These are phyloP conservation scores for Oldenlandia corymbosa DNA, from an alignment of 257 asterid genomes.

Conservation along the genomic window DNA sequence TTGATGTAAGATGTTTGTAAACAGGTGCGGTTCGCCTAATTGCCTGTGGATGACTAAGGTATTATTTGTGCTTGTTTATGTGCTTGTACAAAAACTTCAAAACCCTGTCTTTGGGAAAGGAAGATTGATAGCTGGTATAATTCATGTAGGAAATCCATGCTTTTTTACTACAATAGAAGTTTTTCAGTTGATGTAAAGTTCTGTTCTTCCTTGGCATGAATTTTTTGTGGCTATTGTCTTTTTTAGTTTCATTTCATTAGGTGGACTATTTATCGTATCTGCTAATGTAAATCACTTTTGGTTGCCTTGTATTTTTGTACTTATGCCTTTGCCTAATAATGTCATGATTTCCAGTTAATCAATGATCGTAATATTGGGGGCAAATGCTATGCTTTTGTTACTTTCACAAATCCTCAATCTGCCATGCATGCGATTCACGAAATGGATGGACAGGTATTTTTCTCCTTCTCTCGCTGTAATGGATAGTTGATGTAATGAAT, in stretches of 20 bases:
- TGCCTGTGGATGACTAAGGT: background rate
- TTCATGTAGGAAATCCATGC: background rate
- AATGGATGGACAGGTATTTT: constrained; percentile 75
- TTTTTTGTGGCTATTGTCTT: background rate
- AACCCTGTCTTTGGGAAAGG: too few species aligned
- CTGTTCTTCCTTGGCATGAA: background rate
- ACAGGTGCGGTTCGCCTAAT: background rate
- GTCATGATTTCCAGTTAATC: constrained; percentile 45
- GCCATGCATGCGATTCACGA: constrained; percentile 66
- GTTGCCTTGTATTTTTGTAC: background rate
- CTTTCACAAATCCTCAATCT: constrained; percentile 70
- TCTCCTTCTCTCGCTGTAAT: constrained; percentile 14
- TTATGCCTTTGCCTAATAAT: background rate
- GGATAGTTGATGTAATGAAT: constrained; percentile 12
- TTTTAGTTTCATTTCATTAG: background rate
- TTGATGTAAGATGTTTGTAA: background rate
- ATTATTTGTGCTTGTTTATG: background rate
- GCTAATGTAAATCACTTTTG: background rate
- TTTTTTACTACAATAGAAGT: background rate
- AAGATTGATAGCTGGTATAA: background rate
- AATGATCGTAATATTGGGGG: constrained; percentile 72
- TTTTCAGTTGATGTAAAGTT: background rate
- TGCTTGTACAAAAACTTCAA: background rate
- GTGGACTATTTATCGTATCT: background rate
- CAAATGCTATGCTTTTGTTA: constrained; percentile 76